Conservation (phyloP, 108 stramenopile species). For the Cyclotella distinguenda region DNA sequence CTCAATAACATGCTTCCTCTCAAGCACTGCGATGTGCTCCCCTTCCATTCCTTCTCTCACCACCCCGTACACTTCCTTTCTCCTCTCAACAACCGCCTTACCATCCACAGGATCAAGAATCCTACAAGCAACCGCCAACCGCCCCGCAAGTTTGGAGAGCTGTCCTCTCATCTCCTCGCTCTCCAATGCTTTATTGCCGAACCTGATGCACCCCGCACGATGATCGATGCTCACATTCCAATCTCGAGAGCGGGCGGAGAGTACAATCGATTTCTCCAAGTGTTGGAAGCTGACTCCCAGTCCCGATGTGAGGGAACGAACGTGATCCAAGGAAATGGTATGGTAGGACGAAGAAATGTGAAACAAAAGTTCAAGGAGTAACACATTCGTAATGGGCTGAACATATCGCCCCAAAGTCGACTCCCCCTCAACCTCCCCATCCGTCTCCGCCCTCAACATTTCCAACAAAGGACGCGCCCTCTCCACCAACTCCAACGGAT, state of each 20-base stretch:
- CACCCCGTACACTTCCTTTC: conserved; percentile 57
- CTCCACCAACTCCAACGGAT: conserved; percentile 80
- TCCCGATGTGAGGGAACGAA: conserved; percentile 72
- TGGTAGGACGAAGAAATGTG: conserved; percentile 87
- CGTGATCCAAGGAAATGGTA: conserved; percentile 85
- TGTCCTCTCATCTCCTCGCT: conserved; percentile 78
- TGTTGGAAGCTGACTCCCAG: conserved; percentile 84
- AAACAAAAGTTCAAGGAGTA: conserved; percentile 83
- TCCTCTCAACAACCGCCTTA: conserved; percentile 18
- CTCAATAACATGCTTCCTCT: conserved; percentile 89
- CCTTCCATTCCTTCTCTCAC: conserved; percentile 64
- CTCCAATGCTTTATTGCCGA: conserved; percentile 78
- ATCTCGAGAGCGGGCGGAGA: conserved; percentile 68
- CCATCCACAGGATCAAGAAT: conserved; percentile 53
- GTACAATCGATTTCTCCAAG: conserved; percentile 88
- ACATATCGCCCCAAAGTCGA: conserved; percentile 56
- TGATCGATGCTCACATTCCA: conserved; percentile 84
- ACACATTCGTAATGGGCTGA: conserved; percentile 62
- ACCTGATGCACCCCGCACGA: conserved; percentile 85
- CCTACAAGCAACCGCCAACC: conserved; percentile 54
- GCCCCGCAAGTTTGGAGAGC: conserved; percentile 72
- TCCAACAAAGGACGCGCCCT: conserved; percentile 72
- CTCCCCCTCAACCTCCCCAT: conserved; percentile 11
- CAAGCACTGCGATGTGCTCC: conserved; percentile 75
- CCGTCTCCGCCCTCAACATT: conserved; percentile 53